phyloP scores from a whole-genome alignment of 2,329 filamentous ascomycete species.

The Lasiodiplodia gonubiensis region DNA sequence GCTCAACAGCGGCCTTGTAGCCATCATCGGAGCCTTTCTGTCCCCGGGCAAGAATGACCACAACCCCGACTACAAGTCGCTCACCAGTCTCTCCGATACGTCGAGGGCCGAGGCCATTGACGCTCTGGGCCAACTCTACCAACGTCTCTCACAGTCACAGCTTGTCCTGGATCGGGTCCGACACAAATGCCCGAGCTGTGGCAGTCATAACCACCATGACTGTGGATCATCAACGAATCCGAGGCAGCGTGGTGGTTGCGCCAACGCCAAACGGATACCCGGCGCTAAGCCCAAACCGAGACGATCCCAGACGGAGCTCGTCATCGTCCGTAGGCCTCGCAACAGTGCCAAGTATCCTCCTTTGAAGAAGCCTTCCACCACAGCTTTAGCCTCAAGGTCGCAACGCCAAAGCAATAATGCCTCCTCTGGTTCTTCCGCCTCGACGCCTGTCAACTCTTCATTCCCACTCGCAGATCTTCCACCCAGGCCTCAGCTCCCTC shows the following conservation, averaged over 20 bases:
- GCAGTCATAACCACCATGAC: slow-evolving; percentile 33
- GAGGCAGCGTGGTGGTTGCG: slow-evolving; percentile 2
- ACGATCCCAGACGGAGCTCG: slow-evolving; percentile 41
- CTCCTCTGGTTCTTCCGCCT: slow-evolving; percentile 22
- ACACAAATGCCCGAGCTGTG: slow-evolving; percentile 35
- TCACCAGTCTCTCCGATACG: slow-evolving; percentile 53
- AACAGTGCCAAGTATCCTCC: slow-evolving; percentile 33
- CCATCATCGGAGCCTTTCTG: slow-evolving; percentile 53
- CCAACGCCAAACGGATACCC: slow-evolving; percentile 1
- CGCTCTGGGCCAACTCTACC: slow-evolving; percentile 49
- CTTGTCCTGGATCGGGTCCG: slow-evolving; percentile 39
- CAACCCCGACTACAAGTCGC: slow-evolving; percentile 50
- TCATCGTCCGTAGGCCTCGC: slow-evolving; percentile 42
- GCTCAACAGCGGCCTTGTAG: slow-evolving; percentile 54
- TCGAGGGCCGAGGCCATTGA: slow-evolving; percentile 53
- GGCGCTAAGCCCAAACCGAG: slow-evolving; percentile 1
- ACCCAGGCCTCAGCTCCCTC: slow-evolving; percentile 7
- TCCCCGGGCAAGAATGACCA: slow-evolving; percentile 43
- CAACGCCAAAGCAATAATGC: neutral
- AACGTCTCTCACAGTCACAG: slow-evolving; percentile 46
- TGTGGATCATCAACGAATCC: neutral
- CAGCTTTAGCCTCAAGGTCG: neutral
- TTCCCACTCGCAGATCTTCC: slow-evolving; percentile 18
- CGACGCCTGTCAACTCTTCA: slow-evolving; percentile 2
- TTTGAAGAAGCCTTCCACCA: slow-evolving; percentile 2